Base-by-base conservation (phyloP, 257 asterid species). In the Salvia splendens region DNA sequence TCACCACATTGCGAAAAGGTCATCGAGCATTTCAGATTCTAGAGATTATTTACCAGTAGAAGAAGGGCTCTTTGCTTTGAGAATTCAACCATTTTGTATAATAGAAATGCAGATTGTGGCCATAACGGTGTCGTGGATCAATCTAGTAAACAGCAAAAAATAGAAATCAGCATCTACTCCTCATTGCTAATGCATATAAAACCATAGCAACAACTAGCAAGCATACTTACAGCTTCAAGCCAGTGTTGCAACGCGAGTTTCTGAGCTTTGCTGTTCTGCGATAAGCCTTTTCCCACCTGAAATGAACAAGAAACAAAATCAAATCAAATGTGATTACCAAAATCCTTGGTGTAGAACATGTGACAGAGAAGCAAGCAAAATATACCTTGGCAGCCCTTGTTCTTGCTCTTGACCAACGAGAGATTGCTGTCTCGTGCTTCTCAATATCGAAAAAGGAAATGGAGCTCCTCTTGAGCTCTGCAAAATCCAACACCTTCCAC, bases 81-180 rank as follows among this genome's bases (percentile, higher is more conserved):
- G 93, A 89, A 71, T 83, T 79, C 75, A 89, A 50, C 98, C 98
- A 92, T 0, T 84, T 85, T 73, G 73, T 77, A 50, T 92, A 92
- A 67, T 92, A 92, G 83, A 92, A 86, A 81, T 84, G 98, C 14
- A 92, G 78, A 76, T 92, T 92, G 82, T 92, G 98, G 48, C 98
- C 98, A 61, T 92, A 92, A 8, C 98, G 91, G 82, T 92, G 98
- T 62, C 98, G 80, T 3, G 98, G 98, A 72, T 92, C 98, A 70
- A 92, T 89, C 98, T 92, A 88, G 65, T 49, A 63, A 28, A 52
- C 20, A 71, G 3, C 30, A 33, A 4, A 15, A 64, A 8, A 24
- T 24, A 3, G 12, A 65, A 58, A 69, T 91, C 61, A 82, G 68
- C 49, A 51, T 60, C 33, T 46, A 20, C 49, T 46, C 58, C 20